A percentile compares a stretch with the other conserved stretches of the same genome.
phyloP scores from a whole-genome alignment of 2,329 filamentous ascomycete species.

The Neophaeococcomyces aloes region DNA sequence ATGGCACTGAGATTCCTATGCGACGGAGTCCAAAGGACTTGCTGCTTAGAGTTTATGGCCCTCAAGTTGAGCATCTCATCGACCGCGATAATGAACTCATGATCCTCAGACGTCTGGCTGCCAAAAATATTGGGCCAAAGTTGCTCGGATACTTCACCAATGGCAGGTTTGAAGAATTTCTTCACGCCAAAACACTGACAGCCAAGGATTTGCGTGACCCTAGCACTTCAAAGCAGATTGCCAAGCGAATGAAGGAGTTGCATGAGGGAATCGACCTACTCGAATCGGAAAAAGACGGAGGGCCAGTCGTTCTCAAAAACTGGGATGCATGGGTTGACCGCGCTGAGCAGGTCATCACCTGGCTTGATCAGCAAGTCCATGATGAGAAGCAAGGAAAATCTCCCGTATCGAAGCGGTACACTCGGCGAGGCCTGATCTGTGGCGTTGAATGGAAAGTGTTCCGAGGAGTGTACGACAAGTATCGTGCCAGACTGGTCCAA shows the following conservation, averaged over 20 bases:
- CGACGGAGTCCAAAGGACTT: constrained; percentile 50
- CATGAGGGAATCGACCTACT: constrained; percentile 88
- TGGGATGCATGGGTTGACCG: constrained; percentile 85
- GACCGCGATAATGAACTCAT: constrained; percentile 82
- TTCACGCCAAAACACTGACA: constrained; percentile 73
- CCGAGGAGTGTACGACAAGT: constrained; percentile 61
- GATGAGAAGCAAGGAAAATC: constrained; percentile 29
- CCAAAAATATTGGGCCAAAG: constrained; percentile 86
- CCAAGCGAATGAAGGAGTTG: constrained; percentile 92
- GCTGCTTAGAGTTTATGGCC: constrained; percentile 83
- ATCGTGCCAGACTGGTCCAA: constrained; percentile 61
- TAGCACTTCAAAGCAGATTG: constrained; percentile 82
- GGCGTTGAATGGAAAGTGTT: constrained; percentile 76
- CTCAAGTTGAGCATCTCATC: constrained; percentile 90
- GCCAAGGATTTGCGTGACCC: constrained; percentile 65
- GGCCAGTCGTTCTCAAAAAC: constrained; percentile 78
- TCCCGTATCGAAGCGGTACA: constrained; percentile 12
- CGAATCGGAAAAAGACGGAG: constrained; percentile 62
- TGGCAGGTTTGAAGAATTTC: constrained; percentile 89
- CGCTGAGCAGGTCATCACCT: constrained; percentile 43
- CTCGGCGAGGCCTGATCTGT: constrained; percentile 59
- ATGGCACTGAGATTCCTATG: constrained; percentile 12
- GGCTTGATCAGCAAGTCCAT: constrained; percentile 49
- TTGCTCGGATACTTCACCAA: constrained; percentile 88
- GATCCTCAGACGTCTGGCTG: constrained; percentile 73